Conservation (phyloP, 306 rosid species). For the Abrus precatorius region DNA sequence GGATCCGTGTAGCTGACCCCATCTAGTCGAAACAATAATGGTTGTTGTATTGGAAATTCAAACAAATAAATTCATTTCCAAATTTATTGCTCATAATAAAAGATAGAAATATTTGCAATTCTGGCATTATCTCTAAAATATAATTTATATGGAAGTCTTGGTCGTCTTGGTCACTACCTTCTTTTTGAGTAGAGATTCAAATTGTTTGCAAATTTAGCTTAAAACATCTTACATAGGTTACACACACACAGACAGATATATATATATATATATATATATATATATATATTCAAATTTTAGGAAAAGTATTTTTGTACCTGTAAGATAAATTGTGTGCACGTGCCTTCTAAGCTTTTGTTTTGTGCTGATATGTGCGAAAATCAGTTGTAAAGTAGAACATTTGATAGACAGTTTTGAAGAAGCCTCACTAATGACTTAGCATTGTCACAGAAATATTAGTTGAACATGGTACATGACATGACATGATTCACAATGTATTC, state of each 20-base stretch:
- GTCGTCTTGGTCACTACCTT: neutral
- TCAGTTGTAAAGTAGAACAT: neutral
- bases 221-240: neutral
- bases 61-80: neutral
- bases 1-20: neutral
- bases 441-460: constrained; percentile 53
- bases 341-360: neutral
- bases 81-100: neutral
- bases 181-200: neutral
- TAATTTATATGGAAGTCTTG: neutral
- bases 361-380: neutral
- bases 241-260: too few relatives aligned
- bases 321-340: constrained; percentile 1
- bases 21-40: neutral
- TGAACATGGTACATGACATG: constrained; percentile 52
- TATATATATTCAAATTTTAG: neutral
- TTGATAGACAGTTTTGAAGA: constrained; percentile 4
- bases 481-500: constrained; percentile 25
- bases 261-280: too few relatives aligned
- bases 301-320: constrained; percentile 11
- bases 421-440: neutral
- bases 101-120: neutral
- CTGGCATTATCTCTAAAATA: neutral
- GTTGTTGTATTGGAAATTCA: neutral
- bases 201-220: constrained; percentile 14